Base-by-base conservation (phyloP, 768 basidiomycete genomes). In the Hygrocybe punicea region DNA sequence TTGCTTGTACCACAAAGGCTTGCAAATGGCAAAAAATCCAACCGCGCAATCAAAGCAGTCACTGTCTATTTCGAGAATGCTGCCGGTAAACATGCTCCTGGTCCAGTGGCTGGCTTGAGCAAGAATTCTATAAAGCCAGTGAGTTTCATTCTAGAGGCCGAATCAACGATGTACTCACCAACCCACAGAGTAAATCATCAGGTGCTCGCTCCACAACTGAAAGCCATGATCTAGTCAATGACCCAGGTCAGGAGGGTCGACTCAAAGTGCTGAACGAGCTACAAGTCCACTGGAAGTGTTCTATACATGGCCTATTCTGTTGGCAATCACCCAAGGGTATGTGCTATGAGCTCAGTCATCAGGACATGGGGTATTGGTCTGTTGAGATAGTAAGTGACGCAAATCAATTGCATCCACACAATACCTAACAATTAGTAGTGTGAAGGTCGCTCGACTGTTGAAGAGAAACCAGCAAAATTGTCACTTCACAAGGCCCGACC, bases 21-120 rank as follows among this genome's bases (percentile, higher is more conserved):
- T 24, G 39, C 35, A n/a, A 54, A 42, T 19, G 52, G 52, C 17
- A 54, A 19, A 9, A 44, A 33, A 24, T 54, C 52, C 6, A 42
- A 37, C 10, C 52, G 36, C 6, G 36, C 21, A 21, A 42, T 33
- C 29, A 54, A 54, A 42, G 6, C 29, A 25, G 42, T 54, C 21
- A 37, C 35, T 9, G 52, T 54, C 36, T 54, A 37, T 36, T 54
- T 54, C 24, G 52, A 54, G 42, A 35, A 54, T 23, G 23, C 52
- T 11, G 9, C 52, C 16, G 17, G 4, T 21, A n/a, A 19, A 19
- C 13, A 11, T 46, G 13, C 45, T 9, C 3, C 5, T 4, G 25
- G n/a, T 4, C 6, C n/a, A 25, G 3, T 6, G 4, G 21, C 46
- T 25, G 24, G 6, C 4, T 21, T n/a, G 5, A 47, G 56, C 53